Base-by-base conservation (phyloP, 768 basidiomycete species). In the Mycena latifolia region DNA sequence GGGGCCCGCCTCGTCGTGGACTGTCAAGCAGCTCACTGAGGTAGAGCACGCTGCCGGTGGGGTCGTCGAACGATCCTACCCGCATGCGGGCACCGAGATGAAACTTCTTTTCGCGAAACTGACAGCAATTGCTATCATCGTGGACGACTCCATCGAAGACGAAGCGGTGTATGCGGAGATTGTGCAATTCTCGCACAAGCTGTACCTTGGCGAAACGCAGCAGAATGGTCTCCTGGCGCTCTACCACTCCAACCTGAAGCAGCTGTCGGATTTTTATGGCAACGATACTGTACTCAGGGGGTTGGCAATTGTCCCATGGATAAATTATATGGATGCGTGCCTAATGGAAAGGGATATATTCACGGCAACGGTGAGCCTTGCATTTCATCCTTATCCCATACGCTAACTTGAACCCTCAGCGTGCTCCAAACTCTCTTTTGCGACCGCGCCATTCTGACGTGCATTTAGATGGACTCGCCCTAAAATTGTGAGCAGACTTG, bases 131-230 rank as follows among this genome's bases (percentile, higher is more conserved):
- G 63, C 41, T 18, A 57, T 58, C 8, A 14, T 65, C 39, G 45
- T 65, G 24, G 63, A 65, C 55, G 63, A 65, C n/a, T 65, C 63
- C 22, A 65, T 58, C 20, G 55, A 65, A 11, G 50, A 65, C 18
- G 55, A 31, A 3, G 12, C 28, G 11, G 25, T 65, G 1, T 47
- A 58, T 18, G 8, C 8, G n/a, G 35, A 57, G 10, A 37, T 65
- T 39, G 28, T 53, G 1, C 56, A 53, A 20, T 65, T 55, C 20
- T 55, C 55, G 33, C 53, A 28, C 22, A 55, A 18, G 35, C n/a
- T 55, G 10, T 61, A 41, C 20, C 56, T 25, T 7, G 63, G 63
- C 1, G 50, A 57, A n/a, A 6, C 7, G 0, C 63, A 65, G 39
- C 29, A 53, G 25, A 65, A 65, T 46, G 41, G 41, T 3, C 8